Conservation (phyloP, 106 monocot species). For the Dendrobium chrysotoxum region DNA sequence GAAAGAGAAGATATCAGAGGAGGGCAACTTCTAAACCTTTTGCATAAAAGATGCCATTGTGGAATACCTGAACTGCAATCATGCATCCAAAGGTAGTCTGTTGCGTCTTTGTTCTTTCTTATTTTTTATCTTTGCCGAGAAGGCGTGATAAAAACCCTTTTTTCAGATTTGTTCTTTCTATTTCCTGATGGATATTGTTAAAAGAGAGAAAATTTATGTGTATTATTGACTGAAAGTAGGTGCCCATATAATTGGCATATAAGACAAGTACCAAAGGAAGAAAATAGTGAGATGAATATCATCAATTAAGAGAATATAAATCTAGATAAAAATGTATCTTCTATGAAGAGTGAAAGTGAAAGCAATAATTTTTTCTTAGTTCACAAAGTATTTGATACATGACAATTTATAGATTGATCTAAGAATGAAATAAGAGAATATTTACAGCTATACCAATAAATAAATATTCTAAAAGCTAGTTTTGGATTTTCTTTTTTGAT, state of each 20-base stretch:
- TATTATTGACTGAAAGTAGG: background rate
- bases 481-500: no score
- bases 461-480: no score
- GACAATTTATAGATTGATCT: no score
- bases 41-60: constrained; percentile 88
- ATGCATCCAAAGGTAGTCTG: constrained; percentile 76
- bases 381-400: no score
- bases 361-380: no score
- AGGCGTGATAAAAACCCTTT: no score
- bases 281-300: background rate
- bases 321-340: background rate
- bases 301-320: background rate
- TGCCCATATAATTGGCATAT: background rate
- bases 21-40: constrained; percentile 85
- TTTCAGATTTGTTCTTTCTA: background rate
- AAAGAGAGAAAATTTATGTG: background rate
- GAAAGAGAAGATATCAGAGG: constrained; percentile 81
- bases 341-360: background rate
- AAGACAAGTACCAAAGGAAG: background rate
- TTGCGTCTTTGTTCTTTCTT: background rate
- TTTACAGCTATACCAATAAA: no score
- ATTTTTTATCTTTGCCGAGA: background rate
- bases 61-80: constrained; percentile 94
- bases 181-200: background rate
- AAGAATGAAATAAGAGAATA: no score